Percentiles rank a stretch among this genome's conserved stretches.
phyloP scores from a whole-genome alignment of 257 asterid genomes.

The Leptodermis oblonga region DNA sequence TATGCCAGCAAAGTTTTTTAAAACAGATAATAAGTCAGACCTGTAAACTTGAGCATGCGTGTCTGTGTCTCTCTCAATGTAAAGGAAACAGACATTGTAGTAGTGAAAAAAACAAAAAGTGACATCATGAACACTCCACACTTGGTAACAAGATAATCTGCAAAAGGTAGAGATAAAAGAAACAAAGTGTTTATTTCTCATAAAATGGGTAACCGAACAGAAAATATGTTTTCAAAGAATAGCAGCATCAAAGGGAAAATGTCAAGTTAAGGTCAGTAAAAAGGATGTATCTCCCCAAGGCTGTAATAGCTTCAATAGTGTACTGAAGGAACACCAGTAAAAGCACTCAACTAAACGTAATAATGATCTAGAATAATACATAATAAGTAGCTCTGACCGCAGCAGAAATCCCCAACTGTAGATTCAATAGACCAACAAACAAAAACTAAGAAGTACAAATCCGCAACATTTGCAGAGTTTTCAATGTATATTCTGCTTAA shows the following conservation, averaged over 20 bases:
- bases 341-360: not conserved
- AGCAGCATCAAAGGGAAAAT: not conserved
- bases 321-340: conserved; percentile 3
- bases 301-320: not conserved
- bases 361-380: not conserved
- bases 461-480: not conserved
- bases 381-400: not conserved
- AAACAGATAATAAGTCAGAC: conserved; percentile 26
- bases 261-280: not conserved
- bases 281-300: not conserved
- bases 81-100: conserved; percentile 99
- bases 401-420: not conserved
- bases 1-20: not conserved
- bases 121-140: conserved; percentile 99
- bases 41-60: conserved; percentile 99
- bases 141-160: conserved; percentile 97
- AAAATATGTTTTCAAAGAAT: not conserved
- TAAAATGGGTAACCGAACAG: not conserved
- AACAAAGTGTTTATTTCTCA: conserved; percentile 5
- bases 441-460: not conserved
- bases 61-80: conserved; percentile 98
- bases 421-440: not conserved
- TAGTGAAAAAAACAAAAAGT: conserved; percentile 97
- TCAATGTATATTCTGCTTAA: not conserved
- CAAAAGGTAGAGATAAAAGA: conserved; percentile 30